Percentiles rank a stretch among this genome's conserved stretches.
Conservation (phyloP, 768 basidiomycete species). For the Collybiopsis luxurians region DNA sequence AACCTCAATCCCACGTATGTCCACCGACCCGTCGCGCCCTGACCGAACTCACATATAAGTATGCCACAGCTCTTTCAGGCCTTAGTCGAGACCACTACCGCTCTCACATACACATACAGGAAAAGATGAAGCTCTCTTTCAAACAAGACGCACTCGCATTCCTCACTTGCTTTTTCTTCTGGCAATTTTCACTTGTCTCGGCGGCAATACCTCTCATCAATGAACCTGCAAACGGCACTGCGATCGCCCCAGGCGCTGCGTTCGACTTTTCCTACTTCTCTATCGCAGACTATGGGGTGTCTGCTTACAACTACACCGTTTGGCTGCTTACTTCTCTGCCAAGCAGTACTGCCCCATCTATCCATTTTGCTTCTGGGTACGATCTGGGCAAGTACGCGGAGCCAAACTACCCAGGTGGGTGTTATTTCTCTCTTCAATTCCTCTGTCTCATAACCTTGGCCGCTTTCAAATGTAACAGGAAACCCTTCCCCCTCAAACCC, state of each 20-base stretch:
- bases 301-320: slow-evolving; percentile 32
- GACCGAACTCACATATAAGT: too few species aligned
- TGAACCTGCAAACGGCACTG: slow-evolving; percentile 25
- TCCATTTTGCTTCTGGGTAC: slow-evolving; percentile 26
- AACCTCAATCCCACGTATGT: too few species aligned
- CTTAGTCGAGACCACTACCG: too few species aligned
- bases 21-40: too few species aligned
- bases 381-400: slow-evolving; percentile 33
- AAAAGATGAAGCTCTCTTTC: too few species aligned
- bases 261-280: slow-evolving; percentile 32
- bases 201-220: slow-evolving; percentile 19
- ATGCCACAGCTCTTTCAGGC: too few species aligned
- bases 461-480: slow-evolving; percentile 16
- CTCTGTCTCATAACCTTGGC: background rate
- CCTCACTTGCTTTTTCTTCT: background rate
- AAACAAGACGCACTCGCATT: too few species aligned
- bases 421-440: background rate
- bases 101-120: too few species aligned
- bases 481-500: slow-evolving; percentile 29
- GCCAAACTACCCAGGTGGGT: slow-evolving; percentile 33
- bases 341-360: slow-evolving; percentile 15
- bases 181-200: background rate
- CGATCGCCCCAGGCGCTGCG: slow-evolving; percentile 26
- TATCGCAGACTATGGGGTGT: slow-evolving; percentile 33
- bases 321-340: slow-evolving; percentile 28